These are phyloP conservation scores for Xylaria bambusicola DNA, from an alignment of 495 filamentous ascomycete genomes.

Conservation along the genomic window DNA sequence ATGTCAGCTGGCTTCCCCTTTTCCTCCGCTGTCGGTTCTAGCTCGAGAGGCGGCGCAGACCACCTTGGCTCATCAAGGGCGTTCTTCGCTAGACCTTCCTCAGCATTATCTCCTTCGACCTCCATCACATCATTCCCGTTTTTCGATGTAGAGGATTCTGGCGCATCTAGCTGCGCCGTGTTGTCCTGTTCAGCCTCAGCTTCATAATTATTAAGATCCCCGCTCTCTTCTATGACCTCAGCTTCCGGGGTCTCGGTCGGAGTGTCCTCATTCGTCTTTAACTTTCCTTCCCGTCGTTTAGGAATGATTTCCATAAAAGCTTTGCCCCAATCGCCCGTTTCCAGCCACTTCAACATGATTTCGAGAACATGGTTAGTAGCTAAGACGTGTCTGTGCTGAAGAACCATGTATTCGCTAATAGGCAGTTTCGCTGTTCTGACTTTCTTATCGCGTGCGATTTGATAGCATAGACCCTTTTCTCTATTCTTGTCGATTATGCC, in stretches of 20 bases:
- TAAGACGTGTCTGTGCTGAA: conserved; percentile 79
- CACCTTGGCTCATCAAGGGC: conserved; percentile 18
- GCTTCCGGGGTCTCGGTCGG: conserved; percentile 30
- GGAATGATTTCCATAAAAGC: conserved; percentile 88
- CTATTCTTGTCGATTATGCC: conserved; percentile 94
- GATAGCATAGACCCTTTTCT: conserved; percentile 92
- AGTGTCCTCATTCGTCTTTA: conserved; percentile 37
- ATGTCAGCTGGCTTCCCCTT: neutral
- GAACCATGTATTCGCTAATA: conserved; percentile 87
- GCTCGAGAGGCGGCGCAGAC: conserved; percentile 19
- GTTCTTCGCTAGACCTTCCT: conserved; percentile 32
- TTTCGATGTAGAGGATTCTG: neutral
- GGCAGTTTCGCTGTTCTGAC: conserved; percentile 88
- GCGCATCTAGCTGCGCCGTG: neutral
- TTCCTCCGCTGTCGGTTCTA: neutral
- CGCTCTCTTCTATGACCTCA: conserved; percentile 13
- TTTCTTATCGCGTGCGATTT: conserved; percentile 68
- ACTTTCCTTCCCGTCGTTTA: conserved; percentile 72
- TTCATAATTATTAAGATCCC: conserved; percentile 1
- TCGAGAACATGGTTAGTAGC: conserved; percentile 94
- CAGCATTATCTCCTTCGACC: conserved; percentile 33
- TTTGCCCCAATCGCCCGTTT: conserved; percentile 82
- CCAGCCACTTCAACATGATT: conserved; percentile 93
- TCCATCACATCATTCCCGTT: conserved; percentile 11
- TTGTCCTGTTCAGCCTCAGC: neutral